These are phyloP conservation scores for Bipolaris victoriae DNA, from an alignment of 2,329 filamentous ascomycete species.

Conservation along the genomic window DNA sequence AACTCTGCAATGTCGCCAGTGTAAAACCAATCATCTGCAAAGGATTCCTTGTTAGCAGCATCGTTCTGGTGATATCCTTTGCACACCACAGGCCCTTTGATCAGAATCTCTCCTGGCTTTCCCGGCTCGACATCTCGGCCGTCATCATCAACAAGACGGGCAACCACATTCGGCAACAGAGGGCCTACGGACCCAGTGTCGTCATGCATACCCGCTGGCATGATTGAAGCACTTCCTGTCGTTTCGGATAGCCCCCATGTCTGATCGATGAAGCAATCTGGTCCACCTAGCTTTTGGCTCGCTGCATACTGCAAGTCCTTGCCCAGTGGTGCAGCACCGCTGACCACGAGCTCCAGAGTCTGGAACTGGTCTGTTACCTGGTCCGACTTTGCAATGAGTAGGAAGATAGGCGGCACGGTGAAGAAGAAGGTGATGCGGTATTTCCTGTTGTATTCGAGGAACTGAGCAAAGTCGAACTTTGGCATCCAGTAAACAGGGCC, in stretches of 20 bases:
- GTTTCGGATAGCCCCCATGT: conserved; percentile 67
- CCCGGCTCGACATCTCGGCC: conserved; percentile 42
- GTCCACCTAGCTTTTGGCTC: conserved; percentile 57
- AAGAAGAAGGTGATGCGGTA: conserved; percentile 63
- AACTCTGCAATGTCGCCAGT: conserved; percentile 50
- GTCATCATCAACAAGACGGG: conserved; percentile 45
- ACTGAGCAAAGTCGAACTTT: conserved; percentile 62
- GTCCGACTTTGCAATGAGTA: conserved; percentile 64
- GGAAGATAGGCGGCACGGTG: conserved; percentile 66
- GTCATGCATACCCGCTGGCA: conserved; percentile 51
- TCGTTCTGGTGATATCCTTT: conserved; percentile 49
- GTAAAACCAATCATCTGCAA: conserved; percentile 45
- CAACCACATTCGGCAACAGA: conserved; percentile 50
- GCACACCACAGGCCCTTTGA: conserved; percentile 47
- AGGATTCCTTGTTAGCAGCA: conserved; percentile 37
- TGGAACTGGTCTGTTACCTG: conserved; percentile 63
- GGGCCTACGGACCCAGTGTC: conserved; percentile 57
- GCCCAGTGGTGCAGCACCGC: conserved; percentile 64
- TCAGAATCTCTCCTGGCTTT: conserved; percentile 40
- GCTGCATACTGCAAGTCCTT: conserved; percentile 60
- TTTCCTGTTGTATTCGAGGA: conserved; percentile 60
- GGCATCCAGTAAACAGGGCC: conserved; percentile 66
- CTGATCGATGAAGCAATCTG: conserved; percentile 55
- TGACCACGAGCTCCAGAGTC: conserved; percentile 55
- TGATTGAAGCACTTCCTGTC: conserved; percentile 55